Conservation (phyloP, 2,329 filamentous ascomycete species). For the Talaromyces sp. region DNA sequence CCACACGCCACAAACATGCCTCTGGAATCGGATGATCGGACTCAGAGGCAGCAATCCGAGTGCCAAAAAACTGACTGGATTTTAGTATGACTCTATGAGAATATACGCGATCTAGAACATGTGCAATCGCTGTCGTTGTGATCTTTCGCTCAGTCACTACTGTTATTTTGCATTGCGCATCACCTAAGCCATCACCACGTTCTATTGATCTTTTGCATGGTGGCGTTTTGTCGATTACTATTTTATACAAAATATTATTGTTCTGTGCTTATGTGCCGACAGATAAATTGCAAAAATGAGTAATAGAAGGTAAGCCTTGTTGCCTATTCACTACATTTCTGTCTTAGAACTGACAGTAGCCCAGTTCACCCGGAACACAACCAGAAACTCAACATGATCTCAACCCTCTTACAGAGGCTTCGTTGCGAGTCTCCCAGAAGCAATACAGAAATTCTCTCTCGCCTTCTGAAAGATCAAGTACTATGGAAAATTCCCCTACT, state of each 20-base stretch:
- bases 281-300: neutral
- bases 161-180: constrained; percentile 2
- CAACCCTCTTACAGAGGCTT: neutral
- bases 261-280: neutral
- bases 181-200: neutral
- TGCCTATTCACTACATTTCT: neutral
- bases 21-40: neutral
- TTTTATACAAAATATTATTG: neutral
- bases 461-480: neutral
- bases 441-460: neutral
- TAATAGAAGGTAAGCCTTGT: neutral
- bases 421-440: neutral
- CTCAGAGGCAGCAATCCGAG: neutral
- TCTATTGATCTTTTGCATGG: neutral
- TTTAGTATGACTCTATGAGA: constrained; percentile 1
- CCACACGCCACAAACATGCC: neutral
- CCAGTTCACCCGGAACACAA: neutral
- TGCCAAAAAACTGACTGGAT: neutral
- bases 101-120: neutral
- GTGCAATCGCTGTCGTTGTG: neutral
- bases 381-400: neutral
- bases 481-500: neutral
- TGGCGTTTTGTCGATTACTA: neutral
- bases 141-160: neutral
- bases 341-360: neutral